Conservation (phyloP, 2,329 filamentous ascomycete species). For the Lecanicillium sp. region DNA sequence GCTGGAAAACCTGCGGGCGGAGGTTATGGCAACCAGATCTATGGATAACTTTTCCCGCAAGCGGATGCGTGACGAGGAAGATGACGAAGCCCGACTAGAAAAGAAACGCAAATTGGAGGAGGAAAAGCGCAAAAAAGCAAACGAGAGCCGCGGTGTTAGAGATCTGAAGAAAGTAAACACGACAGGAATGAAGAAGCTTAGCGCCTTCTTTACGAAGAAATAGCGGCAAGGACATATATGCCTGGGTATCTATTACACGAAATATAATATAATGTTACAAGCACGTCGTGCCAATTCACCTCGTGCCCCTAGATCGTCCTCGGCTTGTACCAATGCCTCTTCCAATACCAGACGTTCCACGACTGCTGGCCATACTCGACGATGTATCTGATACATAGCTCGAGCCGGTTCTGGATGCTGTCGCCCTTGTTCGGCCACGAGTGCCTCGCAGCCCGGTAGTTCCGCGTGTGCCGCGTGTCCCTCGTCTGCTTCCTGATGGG, state of each 20-base stretch:
- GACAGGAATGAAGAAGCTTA: slow-evolving; percentile 94
- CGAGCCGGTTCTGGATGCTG: slow-evolving; percentile 15
- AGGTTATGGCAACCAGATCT: slow-evolving; percentile 62
- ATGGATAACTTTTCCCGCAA: slow-evolving; percentile 65
- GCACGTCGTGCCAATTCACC: slow-evolving; percentile 11
- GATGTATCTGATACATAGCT: slow-evolving; percentile 19
- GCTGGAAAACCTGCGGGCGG: slow-evolving; percentile 58
- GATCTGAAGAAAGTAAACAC: slow-evolving; percentile 86
- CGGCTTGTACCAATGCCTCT: slow-evolving; percentile 23
- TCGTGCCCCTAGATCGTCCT: slow-evolving; percentile 24
- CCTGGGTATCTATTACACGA: slow-evolving; percentile 9
- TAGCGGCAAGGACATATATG: slow-evolving; percentile 9
- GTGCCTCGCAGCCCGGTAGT: slow-evolving; percentile 19
- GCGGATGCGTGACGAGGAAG: slow-evolving; percentile 57
- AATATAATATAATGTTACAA: slow-evolving; percentile 8
- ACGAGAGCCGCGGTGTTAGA: slow-evolving; percentile 66
- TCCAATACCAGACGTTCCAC: slow-evolving; percentile 26
- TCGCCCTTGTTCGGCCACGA: slow-evolving; percentile 18
- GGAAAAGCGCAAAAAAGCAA: slow-evolving; percentile 74
- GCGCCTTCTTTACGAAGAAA: slow-evolving; percentile 80
- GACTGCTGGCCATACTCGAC: slow-evolving; percentile 19
- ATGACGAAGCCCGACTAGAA: slow-evolving; percentile 56
- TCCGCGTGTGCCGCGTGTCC: slow-evolving; percentile 22
- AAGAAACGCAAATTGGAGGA: slow-evolving; percentile 84
- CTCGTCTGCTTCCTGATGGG: slow-evolving; percentile 4